phyloP scores from a whole-genome alignment of 2,329 filamentous ascomycete species.

The Colletotrichum karsti region DNA sequence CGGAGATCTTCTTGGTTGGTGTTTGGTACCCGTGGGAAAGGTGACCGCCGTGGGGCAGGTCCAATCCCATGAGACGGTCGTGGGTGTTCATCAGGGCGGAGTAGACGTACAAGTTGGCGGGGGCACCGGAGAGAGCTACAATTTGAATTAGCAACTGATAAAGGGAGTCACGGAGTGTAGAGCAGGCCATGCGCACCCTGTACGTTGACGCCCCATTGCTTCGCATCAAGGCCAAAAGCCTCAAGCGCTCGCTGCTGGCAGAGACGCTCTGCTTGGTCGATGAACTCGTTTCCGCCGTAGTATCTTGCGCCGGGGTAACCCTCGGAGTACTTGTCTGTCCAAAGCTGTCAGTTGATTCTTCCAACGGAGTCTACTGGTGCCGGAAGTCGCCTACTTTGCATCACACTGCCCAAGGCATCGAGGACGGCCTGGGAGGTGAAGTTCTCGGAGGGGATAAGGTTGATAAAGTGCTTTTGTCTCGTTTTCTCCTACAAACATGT shows the following conservation, averaged over 20 bases:
- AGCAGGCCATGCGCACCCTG: slow-evolving; percentile 53
- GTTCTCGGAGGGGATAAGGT: slow-evolving; percentile 94
- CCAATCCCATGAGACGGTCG: slow-evolving; percentile 95
- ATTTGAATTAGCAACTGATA: slow-evolving; percentile 25
- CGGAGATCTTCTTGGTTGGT: slow-evolving; percentile 93
- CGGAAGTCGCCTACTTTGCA: slow-evolving; percentile 77
- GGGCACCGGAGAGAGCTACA: slow-evolving; percentile 77
- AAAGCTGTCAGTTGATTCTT: slow-evolving; percentile 39
- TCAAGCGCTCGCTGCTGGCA: slow-evolving; percentile 92
- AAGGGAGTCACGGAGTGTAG: neutral
- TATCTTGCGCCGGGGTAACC: slow-evolving; percentile 96
- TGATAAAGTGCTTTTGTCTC: slow-evolving; percentile 98
- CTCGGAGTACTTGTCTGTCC: slow-evolving; percentile 93
- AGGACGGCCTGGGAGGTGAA: slow-evolving; percentile 94
- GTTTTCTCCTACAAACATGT: slow-evolving; percentile 79
- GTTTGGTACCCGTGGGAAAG: slow-evolving; percentile 98
- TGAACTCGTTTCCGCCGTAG: slow-evolving; percentile 96
- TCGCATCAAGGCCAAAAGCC: slow-evolving; percentile 82
- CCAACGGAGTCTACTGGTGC: neutral
- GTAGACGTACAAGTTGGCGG: slow-evolving; percentile 90
- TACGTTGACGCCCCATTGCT: slow-evolving; percentile 97
- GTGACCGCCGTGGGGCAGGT: slow-evolving; percentile 95
- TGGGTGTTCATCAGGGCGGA: slow-evolving; percentile 92
- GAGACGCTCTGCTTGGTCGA: slow-evolving; percentile 87
- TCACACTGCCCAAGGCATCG: slow-evolving; percentile 90